These are phyloP conservation scores for Phytophthora colocasiae DNA, from an alignment of 352 stramenopile genomes.

Conservation along the genomic window DNA sequence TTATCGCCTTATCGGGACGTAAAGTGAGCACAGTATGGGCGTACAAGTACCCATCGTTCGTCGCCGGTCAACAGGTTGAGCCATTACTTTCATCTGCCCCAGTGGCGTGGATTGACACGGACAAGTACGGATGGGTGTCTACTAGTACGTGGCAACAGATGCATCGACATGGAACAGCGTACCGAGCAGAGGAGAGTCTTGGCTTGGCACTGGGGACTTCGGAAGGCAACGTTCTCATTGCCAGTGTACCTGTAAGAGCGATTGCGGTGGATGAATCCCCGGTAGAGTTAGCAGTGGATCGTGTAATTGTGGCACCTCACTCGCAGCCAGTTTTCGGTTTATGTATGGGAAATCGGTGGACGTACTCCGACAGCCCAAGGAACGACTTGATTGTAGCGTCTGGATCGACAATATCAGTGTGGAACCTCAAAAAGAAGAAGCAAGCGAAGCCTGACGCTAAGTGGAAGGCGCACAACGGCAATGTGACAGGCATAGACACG, in stretches of 20 bases:
- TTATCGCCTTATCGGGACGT: constrained; percentile 71
- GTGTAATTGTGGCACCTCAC: constrained; percentile 62
- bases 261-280: constrained; percentile 20
- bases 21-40: constrained; percentile 76
- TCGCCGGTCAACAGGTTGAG: constrained; percentile 21
- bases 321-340: constrained; percentile 69
- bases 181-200: constrained; percentile 21
- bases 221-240: constrained; percentile 65
- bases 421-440: constrained; percentile 68
- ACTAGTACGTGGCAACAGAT: constrained; percentile 77
- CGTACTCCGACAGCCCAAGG: constrained; percentile 55
- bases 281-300: constrained; percentile 42
- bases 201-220: constrained; percentile 69
- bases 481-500: constrained; percentile 65
- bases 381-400: constrained; percentile 70
- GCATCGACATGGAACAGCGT: constrained; percentile 38
- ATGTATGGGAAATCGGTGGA: constrained; percentile 56
- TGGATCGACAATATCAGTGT: constrained; percentile 75
- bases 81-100: constrained; percentile 48
- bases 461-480: constrained; percentile 77
- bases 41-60: constrained; percentile 60
- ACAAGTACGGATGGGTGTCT: constrained; percentile 76
- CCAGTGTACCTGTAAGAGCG: constrained; percentile 41
- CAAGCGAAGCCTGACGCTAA: constrained; percentile 32
- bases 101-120: constrained; percentile 69